A percentile compares a stretch with the other conserved stretches of the same genome.
Evolutionary conservation across 257 asterid genomes (phyloP).

Genomic region (Nicotiana otophora): DNA sequence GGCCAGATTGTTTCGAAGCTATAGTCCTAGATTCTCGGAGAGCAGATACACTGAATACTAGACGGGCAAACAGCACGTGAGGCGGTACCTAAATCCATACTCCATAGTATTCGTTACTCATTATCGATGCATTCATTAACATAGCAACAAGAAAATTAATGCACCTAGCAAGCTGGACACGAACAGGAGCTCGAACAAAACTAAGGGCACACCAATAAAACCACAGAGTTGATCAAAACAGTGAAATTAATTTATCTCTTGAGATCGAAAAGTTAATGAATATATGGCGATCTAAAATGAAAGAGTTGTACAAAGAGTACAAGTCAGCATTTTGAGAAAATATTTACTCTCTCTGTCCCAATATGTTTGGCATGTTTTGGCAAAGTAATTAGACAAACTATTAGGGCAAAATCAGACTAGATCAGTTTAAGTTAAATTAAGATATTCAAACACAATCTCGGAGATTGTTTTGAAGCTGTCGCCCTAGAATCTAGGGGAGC

Average conservation of each 20-base stretch:
- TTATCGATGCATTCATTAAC: neutral
- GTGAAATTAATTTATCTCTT: neutral
- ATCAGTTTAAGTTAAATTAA: neutral
- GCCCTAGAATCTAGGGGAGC: neutral
- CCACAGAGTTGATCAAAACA: neutral
- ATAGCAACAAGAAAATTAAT: neutral
- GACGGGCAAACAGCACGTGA: neutral
- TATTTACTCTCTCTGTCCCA: neutral
- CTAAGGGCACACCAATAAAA: neutral
- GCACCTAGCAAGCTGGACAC: neutral
- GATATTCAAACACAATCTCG: no score
- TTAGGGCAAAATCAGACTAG: neutral
- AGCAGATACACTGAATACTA: neutral
- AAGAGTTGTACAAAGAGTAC: neutral
- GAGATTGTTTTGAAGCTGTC: neutral
- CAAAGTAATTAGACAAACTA: neutral
- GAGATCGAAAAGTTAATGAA: neutral
- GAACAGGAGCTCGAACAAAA: neutral
- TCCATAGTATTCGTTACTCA: neutral
- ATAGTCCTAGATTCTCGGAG: neutral
- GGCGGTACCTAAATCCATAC: neutral
- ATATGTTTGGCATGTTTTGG: neutral
- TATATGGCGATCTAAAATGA: neutral
- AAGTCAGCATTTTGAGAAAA: neutral
- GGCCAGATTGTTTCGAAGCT: neutral